Evolutionary conservation across 768 basidiomycete species (phyloP), one percentile per base, ranked within the genome.

Genomic region (Piloderma croceum): DNA sequence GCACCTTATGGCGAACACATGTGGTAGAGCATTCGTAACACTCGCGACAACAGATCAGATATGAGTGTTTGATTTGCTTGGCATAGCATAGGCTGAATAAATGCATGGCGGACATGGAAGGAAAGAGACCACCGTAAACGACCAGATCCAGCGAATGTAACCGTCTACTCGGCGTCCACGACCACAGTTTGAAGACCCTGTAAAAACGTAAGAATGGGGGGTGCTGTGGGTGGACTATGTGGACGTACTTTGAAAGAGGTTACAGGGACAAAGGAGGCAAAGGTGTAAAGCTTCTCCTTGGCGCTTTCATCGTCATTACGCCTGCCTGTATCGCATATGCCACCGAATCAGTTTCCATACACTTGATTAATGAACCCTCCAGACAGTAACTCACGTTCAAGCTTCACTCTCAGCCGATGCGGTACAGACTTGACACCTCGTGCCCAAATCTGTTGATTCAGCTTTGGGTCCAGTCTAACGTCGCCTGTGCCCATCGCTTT

Each of bases 261-360:
- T 33, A 90, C 88, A 34, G 79, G 72, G 41, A 96, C 82, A 59
- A 87, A 77, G 44, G 78, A 78, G 48, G 88, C 92, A 62, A 91
- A 90, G 22, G 89, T 93, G 76, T 71, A 97, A 42, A 96, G 83
- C 73, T 93, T 96, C 76, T 94, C 93, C 73, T 93, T 96, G 44
- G 96, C 94, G 56, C 83, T 86, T 74, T 99, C 94, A 54, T 97
- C 93, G 67, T 99, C 94, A 65, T 98, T 98, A 58, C 96, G 88
- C 74, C 93, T 94, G 57, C 94, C 88, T 92, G 53, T 2, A 57
- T 24, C 12, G 19, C 22, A 45, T 22, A 11, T 10, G 48, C 43
- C 23, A 44, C 18, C 18, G 19, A 20, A 38, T 47, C 15, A 45
- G 17, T 27, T 21, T 18, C 7, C 35, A n/a, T n/a, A n/a, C n/a